These are phyloP conservation scores for Massarina eburnea DNA, from an alignment of 2,329 filamentous ascomycete species.

Conservation along the genomic window DNA sequence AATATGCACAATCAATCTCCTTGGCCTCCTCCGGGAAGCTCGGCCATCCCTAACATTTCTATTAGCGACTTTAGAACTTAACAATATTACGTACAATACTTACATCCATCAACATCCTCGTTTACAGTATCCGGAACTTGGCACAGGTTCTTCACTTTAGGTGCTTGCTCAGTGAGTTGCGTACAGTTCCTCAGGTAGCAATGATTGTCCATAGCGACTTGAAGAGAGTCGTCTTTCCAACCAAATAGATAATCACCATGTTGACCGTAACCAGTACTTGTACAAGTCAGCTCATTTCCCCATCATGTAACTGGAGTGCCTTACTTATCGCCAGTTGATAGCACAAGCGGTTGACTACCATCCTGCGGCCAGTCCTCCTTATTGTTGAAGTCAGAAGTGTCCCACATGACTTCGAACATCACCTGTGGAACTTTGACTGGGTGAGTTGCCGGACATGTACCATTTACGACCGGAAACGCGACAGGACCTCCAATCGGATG, in stretches of 20 bases:
- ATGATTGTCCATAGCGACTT: constrained; percentile 15
- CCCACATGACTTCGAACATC: constrained; percentile 48
- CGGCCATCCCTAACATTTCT: constrained; percentile 10
- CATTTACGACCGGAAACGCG: constrained; percentile 31
- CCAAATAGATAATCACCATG: constrained; percentile 51
- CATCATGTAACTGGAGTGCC: not conserved
- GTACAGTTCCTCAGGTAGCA: constrained; percentile 20
- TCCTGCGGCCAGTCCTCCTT: constrained; percentile 15
- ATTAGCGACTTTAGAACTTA: not conserved
- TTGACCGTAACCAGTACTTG: constrained; percentile 47
- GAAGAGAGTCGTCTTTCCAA: constrained; percentile 16
- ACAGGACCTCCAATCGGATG: constrained; percentile 20
- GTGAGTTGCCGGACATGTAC: constrained; percentile 43
- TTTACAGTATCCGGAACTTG: constrained; percentile 14
- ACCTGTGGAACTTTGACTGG: constrained; percentile 48
- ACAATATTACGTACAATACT: constrained; percentile 5
- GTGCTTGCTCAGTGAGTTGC: constrained; percentile 9
- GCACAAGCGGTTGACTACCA: constrained; percentile 14
- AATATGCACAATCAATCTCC: constrained; percentile 1
- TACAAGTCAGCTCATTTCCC: constrained; percentile 41
- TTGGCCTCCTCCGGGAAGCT: constrained; percentile 11
- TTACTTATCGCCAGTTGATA: constrained; percentile 39
- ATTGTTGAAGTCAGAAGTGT: constrained; percentile 31
- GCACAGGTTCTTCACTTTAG: constrained; percentile 16
- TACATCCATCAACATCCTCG: constrained; percentile 23